phyloP scores from a whole-genome alignment of 139 green algal species.

The Limnomonas spitsbergensis region DNA sequence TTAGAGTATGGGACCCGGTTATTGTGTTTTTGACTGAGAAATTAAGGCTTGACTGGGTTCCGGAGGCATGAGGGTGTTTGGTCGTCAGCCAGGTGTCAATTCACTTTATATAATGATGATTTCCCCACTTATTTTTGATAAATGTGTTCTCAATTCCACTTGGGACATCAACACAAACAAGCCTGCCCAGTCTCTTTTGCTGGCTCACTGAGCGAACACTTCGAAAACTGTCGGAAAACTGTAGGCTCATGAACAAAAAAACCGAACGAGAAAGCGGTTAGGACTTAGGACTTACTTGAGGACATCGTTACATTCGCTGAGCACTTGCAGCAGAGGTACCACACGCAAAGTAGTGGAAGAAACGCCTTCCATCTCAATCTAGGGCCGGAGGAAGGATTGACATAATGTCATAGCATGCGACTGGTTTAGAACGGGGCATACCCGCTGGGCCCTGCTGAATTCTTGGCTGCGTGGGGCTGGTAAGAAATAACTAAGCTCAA shows the following conservation, averaged over 20 bases:
- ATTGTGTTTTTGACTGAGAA: neutral
- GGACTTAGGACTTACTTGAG: conserved; percentile 83
- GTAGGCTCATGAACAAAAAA: neutral
- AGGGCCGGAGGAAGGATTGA: conserved; percentile 1
- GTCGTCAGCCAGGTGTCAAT: too few species aligned
- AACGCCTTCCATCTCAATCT: conserved; percentile 97
- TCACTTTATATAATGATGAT: neutral
- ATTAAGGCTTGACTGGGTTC: too few species aligned
- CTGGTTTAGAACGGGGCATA: too few species aligned
- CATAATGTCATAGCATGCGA: too few species aligned
- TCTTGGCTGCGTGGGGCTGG: too few species aligned
- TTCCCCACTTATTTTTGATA: neutral
- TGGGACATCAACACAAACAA: neutral
- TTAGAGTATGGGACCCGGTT: neutral
- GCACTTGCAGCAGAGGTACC: conserved; percentile 93
- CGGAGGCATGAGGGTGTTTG: too few species aligned
- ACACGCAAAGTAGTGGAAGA: conserved; percentile 93
- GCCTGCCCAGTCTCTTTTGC: neutral
- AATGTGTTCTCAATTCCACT: neutral
- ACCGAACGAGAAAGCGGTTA: neutral
- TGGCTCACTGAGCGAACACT: neutral
- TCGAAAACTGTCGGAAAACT: neutral
- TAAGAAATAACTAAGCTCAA: too few species aligned
- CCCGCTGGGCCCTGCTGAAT: too few species aligned
- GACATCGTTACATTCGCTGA: conserved; percentile 86